Evolutionary conservation across 2,329 filamentous ascomycete species (phyloP).

Genomic region (Penicillium sp.): DNA sequence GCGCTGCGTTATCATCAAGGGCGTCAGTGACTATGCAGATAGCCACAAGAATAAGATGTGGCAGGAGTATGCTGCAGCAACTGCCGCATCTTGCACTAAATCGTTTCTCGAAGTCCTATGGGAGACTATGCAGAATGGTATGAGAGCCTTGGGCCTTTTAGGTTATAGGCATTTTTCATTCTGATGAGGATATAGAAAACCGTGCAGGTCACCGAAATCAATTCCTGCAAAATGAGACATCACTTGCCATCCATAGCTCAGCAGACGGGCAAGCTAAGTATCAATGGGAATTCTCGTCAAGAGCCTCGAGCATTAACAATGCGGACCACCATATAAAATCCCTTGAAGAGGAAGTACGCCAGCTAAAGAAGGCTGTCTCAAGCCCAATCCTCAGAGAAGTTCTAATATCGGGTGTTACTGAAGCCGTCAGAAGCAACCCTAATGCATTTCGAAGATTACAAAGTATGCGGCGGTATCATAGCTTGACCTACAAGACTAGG

Average conservation of each 20-base stretch:
- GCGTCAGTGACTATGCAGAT: conserved; percentile 39
- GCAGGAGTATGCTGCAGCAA: conserved; percentile 38
- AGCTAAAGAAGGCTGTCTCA: neutral
- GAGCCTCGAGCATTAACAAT: neutral
- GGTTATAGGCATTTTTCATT: neutral
- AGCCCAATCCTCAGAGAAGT: neutral
- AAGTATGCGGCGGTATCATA: neutral
- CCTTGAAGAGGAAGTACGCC: conserved; percentile 1
- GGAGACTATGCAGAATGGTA: neutral
- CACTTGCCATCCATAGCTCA: neutral
- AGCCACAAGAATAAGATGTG: conserved; percentile 36
- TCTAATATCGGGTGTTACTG: conserved; percentile 1
- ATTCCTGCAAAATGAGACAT: neutral
- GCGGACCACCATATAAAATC: conserved; percentile 1
- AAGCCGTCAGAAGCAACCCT: neutral
- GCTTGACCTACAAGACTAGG: neutral
- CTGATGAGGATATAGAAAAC: neutral
- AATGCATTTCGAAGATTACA: neutral
- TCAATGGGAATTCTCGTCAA: conserved; percentile 2
- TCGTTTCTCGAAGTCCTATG: conserved; percentile 20
- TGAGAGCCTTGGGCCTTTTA: neutral
- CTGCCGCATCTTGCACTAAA: conserved; percentile 32
- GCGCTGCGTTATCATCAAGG: conserved; percentile 21
- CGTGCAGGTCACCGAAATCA: neutral
- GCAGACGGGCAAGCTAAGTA: neutral